Evolutionary conservation across 768 basidiomycete species (phyloP).

Genomic region (Russula dissimulans): DNA sequence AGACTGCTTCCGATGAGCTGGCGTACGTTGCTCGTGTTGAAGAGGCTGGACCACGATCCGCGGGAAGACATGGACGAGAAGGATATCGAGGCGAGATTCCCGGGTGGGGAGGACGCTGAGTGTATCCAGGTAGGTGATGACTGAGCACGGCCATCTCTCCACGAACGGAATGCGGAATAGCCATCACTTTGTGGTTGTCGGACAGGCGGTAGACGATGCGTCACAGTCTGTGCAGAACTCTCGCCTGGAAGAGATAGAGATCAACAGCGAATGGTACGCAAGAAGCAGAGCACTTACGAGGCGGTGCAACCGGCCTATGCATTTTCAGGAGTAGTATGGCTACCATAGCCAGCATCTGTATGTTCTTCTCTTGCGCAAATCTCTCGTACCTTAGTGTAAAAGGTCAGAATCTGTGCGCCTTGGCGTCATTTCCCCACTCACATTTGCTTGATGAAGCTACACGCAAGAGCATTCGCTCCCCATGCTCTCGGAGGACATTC

Average conservation of each 20-base stretch:
- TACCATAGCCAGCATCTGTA: constrained; percentile 78
- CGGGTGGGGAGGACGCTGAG: constrained; percentile 35
- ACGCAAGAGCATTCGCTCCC: constrained; percentile 8
- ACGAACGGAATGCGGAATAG: constrained; percentile 44
- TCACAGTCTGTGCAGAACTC: neutral
- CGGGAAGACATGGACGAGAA: constrained; percentile 53
- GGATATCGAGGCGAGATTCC: constrained; percentile 32
- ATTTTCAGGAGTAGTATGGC: constrained; percentile 56
- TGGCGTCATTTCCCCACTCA: constrained; percentile 16
- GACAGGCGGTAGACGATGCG: neutral
- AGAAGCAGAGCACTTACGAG: constrained; percentile 14
- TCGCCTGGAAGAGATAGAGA: neutral
- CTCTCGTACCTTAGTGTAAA: constrained; percentile 32
- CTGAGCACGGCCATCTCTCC: constrained; percentile 31
- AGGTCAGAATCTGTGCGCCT: neutral
- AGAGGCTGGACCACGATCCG: constrained; percentile 75
- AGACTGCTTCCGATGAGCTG: constrained; percentile 60
- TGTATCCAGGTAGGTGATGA: constrained; percentile 45
- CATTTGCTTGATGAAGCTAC: constrained; percentile 22
- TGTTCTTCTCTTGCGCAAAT: constrained; percentile 44
- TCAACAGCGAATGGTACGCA: neutral
- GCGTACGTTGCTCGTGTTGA: constrained; percentile 55
- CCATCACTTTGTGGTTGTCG: constrained; percentile 34
- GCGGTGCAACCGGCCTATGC: constrained; percentile 14
- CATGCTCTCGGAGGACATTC: constrained; percentile 6